phyloP scores from a whole-genome alignment of 1,284 basidiomycete genomes.

The Leccinum pachyderme region DNA sequence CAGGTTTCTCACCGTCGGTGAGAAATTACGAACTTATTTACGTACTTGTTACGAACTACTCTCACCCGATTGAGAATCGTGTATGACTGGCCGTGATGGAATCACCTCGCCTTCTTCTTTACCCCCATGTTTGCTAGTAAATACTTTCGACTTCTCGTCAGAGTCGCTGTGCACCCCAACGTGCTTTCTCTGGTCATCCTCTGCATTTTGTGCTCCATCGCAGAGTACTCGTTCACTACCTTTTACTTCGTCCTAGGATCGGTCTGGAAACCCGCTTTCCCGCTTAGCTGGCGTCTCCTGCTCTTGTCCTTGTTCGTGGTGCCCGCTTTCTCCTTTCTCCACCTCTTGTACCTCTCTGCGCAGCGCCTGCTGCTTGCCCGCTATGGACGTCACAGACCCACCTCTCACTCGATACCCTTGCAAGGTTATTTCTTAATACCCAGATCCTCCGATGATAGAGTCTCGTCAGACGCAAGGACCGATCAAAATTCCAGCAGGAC shows the following conservation, averaged over 20 bases:
- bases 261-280: constrained; percentile 22
- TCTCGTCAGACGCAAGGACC: not conserved
- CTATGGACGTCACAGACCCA: not conserved
- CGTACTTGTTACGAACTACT: not conserved
- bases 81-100: too few relatives aligned
- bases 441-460: constrained; percentile 5
- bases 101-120: constrained; percentile 1
- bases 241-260: constrained; percentile 8
- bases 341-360: constrained; percentile 8
- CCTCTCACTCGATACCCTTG: not conserved
- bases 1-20: not conserved
- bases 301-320: constrained; percentile 16
- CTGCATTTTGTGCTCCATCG: constrained; percentile 9
- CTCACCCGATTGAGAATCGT: not conserved
- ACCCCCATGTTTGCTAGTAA: not conserved
- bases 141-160: not conserved
- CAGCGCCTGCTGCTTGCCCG: not conserved
- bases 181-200: constrained; percentile 1
- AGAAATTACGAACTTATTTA: not conserved
- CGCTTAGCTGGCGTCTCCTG: constrained; percentile 20
- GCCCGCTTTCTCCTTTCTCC: constrained; percentile 12
- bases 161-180: not conserved
- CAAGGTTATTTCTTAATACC: constrained; percentile 11
- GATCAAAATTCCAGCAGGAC: not conserved
- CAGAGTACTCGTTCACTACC: constrained; percentile 11